A percentile compares a stretch with the other conserved stretches of the same genome.
phyloP scores from a whole-genome alignment of 306 rosid species.

The Prunus padus region DNA sequence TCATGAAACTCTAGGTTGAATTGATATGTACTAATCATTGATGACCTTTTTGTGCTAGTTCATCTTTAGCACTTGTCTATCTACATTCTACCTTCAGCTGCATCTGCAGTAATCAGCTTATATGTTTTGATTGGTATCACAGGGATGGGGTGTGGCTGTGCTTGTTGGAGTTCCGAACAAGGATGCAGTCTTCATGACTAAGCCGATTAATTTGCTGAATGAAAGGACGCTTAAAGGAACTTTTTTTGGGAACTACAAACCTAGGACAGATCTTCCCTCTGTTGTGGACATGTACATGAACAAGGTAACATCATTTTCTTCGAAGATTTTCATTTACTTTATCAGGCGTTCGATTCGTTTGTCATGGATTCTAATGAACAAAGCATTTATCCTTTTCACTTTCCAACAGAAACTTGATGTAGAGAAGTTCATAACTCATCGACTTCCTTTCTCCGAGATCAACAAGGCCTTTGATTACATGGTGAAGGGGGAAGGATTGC shows the following conservation, averaged over 20 bases:
- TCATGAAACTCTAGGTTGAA: neutral
- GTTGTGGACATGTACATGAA: constrained; percentile 55
- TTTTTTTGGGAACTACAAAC: constrained; percentile 56
- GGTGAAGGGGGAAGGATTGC: constrained; percentile 38
- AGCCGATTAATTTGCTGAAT: constrained; percentile 38
- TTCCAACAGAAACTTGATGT: constrained; percentile 37
- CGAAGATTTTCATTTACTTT: neutral
- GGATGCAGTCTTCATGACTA: constrained; percentile 42
- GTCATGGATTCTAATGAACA: neutral
- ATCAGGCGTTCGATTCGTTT: neutral
- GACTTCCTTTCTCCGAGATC: constrained; percentile 47
- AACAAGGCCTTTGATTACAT: constrained; percentile 55
- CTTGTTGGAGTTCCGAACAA: constrained; percentile 49
- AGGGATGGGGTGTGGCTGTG: constrained; percentile 61
- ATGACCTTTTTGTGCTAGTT: neutral
- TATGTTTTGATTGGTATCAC: neutral
- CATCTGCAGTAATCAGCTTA: neutral
- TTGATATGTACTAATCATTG: neutral
- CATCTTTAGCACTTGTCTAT: neutral
- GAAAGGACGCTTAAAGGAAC: constrained; percentile 56
- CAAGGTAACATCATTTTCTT: constrained; percentile 29
- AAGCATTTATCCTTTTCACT: neutral
- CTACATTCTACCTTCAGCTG: neutral
- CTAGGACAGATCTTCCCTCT: constrained; percentile 41
- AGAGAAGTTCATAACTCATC: constrained; percentile 52